These are phyloP conservation scores for Starmerella scarabaei DNA, from an alignment of 805 yeast species.

Conservation along the genomic window DNA sequence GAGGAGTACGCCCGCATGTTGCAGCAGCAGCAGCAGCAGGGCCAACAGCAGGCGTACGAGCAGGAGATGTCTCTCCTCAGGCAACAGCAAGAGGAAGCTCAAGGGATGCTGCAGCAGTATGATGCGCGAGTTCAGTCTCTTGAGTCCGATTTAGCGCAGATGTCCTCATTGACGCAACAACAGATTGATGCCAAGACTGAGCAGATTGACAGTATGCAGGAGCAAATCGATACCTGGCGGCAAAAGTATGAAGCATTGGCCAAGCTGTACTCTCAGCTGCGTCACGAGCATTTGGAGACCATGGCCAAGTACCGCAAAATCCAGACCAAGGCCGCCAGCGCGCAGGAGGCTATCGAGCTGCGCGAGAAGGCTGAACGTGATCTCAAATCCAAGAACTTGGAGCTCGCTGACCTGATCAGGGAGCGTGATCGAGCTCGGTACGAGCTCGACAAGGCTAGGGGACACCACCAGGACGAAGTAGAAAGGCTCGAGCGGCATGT, in stretches of 20 bases:
- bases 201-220: slow-evolving; percentile 51
- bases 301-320: slow-evolving; percentile 65
- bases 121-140: slow-evolving; percentile 72
- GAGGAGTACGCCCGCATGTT: slow-evolving; percentile 43
- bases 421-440: slow-evolving; percentile 82
- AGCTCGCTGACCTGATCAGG: slow-evolving; percentile 74
- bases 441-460: slow-evolving; percentile 60
- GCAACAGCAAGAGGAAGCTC: slow-evolving; percentile 79
- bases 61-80: slow-evolving; percentile 62
- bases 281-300: slow-evolving; percentile 79
- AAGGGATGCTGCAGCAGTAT: slow-evolving; percentile 69
- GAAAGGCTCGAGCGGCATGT: slow-evolving; percentile 54
- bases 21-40: slow-evolving; percentile 55
- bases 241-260: slow-evolving; percentile 82
- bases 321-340: slow-evolving; percentile 76
- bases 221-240: slow-evolving; percentile 67
- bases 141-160: slow-evolving; percentile 54
- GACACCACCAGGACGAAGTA: slow-evolving; percentile 49
- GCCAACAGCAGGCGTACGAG: slow-evolving; percentile 67
- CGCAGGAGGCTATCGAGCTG: slow-evolving; percentile 78
- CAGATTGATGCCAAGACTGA: slow-evolving; percentile 70
- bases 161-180: slow-evolving; percentile 52
- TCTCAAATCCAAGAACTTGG: slow-evolving; percentile 71
- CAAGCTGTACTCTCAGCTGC: slow-evolving; percentile 73
- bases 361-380: slow-evolving; percentile 74